Percentiles rank a stretch among this genome's conserved stretches.
These are phyloP conservation scores for Pichia sp. DNA, from an alignment of 1,139 yeast genomes.

Conservation along the genomic window DNA sequence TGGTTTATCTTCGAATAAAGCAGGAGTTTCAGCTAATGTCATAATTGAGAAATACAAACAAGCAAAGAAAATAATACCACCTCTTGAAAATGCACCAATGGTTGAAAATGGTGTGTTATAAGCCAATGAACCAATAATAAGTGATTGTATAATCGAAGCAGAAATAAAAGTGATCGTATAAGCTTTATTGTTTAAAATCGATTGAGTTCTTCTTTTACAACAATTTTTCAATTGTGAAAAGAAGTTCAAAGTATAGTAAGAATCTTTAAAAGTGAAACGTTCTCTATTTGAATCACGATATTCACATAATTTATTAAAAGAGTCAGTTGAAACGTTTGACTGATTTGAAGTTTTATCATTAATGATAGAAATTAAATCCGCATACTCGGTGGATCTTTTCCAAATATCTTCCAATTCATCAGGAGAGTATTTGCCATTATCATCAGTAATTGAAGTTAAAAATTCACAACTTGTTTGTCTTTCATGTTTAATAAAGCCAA, in stretches of 20 bases:
- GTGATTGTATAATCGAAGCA: conserved; percentile 41
- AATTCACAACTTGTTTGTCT: conserved; percentile 84
- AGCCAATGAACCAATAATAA: conserved; percentile 36
- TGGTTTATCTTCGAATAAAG: conserved; percentile 37
- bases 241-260: conserved; percentile 41
- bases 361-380: conserved; percentile 14
- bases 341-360: neutral
- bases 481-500: conserved; percentile 66
- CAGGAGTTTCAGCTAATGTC: conserved; percentile 37
- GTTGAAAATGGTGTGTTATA: conserved; percentile 32
- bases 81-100: conserved; percentile 34
- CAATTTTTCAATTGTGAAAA: conserved; percentile 41
- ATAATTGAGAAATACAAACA: conserved; percentile 38
- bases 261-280: conserved; percentile 29
- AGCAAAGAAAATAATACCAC: conserved; percentile 38
- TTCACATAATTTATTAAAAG: neutral
- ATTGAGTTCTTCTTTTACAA: conserved; percentile 41
- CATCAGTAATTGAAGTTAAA: conserved; percentile 71
- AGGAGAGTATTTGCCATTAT: conserved; percentile 35
- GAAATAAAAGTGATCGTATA: conserved; percentile 41
- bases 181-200: conserved; percentile 42
- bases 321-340: neutral
- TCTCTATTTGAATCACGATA: conserved; percentile 24
- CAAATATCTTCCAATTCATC: conserved; percentile 46
- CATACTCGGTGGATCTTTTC: conserved; percentile 35